Conservation (phyloP, 2,329 filamentous ascomycete species). For the Orbilia oligospora region DNA sequence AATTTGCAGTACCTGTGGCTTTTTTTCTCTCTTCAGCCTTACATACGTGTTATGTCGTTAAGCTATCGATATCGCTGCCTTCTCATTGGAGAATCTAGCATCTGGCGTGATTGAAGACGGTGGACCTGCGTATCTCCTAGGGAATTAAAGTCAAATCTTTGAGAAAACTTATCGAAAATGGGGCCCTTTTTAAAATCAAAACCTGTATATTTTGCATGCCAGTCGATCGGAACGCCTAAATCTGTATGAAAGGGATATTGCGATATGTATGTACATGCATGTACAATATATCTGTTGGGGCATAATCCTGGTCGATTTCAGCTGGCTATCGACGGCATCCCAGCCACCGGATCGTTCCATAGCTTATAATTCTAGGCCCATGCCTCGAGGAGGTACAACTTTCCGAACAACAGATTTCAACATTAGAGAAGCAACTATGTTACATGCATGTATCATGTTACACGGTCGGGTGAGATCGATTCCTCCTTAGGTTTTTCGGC, state of each 20-base stretch:
- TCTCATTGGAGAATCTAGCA: neutral
- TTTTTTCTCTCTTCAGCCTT: too few species aligned
- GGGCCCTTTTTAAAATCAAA: too few species aligned
- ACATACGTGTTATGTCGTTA: too few species aligned
- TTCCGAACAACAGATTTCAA: too few species aligned
- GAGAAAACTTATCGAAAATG: too few species aligned
- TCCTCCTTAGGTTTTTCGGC: too few species aligned
- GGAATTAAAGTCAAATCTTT: neutral
- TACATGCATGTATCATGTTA: neutral
- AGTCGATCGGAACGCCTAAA: too few species aligned
- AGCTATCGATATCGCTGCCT: neutral
- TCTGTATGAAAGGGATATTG: neutral
- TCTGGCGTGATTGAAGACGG: neutral
- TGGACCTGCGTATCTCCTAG: constrained; percentile 2
- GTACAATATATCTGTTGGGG: too few species aligned
- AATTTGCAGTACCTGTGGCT: neutral
- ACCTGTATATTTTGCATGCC: too few species aligned
- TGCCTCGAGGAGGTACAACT: too few species aligned
- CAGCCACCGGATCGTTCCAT: constrained; percentile 10
- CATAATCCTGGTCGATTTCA: neutral
- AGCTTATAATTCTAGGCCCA: neutral
- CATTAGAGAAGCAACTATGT: neutral
- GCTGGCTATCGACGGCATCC: constrained; percentile 20
- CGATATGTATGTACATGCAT: neutral
- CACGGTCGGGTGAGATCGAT: neutral